Base-by-base conservation (phyloP, 2,329 filamentous ascomycete species). In the Aspergillus pseudoglaucus region DNA sequence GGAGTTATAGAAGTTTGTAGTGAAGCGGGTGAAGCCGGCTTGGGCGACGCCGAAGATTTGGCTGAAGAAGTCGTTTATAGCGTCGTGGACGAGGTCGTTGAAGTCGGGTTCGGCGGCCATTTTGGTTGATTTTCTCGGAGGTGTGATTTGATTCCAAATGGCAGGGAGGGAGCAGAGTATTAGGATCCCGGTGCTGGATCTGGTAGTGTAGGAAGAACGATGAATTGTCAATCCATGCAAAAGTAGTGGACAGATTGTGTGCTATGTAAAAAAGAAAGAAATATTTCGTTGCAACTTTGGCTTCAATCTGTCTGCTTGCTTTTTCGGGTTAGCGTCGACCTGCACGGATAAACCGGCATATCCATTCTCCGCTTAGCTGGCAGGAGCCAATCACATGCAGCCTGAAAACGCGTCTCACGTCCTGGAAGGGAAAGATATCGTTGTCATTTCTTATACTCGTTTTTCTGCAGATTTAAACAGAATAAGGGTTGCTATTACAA, bases 1-100 rank as follows among this genome's bases (percentile, higher is more conserved):
- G 40, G 74, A 69, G 46, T 56, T 51, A 50, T 66, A 62, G 47
- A 71, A 56, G 59, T 77, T 77, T 54, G 49, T 60, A 42, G 54
- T 61, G 57, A 71, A 60, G 23, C 67, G 67, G 9, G 46, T 51
- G 42, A 61, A 37, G 43, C 51, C 49, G 18, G 54, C 53, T 23
- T 61, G 53, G 45, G 65, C 35, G 40, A 56, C 52, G 35, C 48
- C 38, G 54, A 61, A 64, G 47, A 68, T 43, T 39, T 64, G 56
- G 47, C 35, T 44, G 51, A 63, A 60, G 57, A 64, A 68, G 53
- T 68, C 60, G 30, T 52, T 53, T 37, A 60, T 51, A 1, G 58
- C 59, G 12, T 63, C 60, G 14, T 51, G 46, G 44, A 54, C 58
- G 12, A 53, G 37, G n/a, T 59, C 55, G 51, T 55, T 51, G 25